Percentiles rank a stretch among this genome's conserved stretches.
These are phyloP conservation scores for Ceriops zippeliana DNA, from an alignment of 345 rosid species.

Conservation along the genomic window DNA sequence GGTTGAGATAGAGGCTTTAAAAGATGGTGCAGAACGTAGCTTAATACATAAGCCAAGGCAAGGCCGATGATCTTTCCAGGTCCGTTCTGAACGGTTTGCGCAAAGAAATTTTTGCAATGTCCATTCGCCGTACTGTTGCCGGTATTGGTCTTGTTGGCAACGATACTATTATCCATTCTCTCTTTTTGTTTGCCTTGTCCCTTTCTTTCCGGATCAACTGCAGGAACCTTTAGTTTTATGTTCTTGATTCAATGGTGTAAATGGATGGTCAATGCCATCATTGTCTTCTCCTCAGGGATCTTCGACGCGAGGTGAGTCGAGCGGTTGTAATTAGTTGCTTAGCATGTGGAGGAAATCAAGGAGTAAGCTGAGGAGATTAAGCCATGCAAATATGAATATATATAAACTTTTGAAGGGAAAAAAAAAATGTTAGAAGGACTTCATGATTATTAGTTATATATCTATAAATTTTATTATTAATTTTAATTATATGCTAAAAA, in stretches of 20 bases:
- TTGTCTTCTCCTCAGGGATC: not conserved
- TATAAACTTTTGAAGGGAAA: too few species aligned
- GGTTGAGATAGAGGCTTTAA: slow-evolving; percentile 74
- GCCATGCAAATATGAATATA: slow-evolving; percentile 5
- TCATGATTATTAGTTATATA: too few species aligned
- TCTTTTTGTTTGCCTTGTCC: not conserved
- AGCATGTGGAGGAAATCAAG: slow-evolving; percentile 18
- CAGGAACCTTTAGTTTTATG: too few species aligned
- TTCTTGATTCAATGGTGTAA: too few species aligned
- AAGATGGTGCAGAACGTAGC: slow-evolving; percentile 58
- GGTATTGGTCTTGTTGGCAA: not conserved
- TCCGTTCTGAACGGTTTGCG: slow-evolving; percentile 13
- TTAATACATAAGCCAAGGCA: slow-evolving; percentile 36
- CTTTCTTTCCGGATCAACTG: too few species aligned
- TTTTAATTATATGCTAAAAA: too few species aligned
- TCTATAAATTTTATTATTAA: too few species aligned
- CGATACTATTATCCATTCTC: not conserved
- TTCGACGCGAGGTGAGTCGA: slow-evolving; percentile 1
- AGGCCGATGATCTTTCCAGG: slow-evolving; percentile 46
- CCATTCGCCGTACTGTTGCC: too few species aligned
- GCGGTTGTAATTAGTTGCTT: slow-evolving; percentile 20
- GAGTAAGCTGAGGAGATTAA: slow-evolving; percentile 25
- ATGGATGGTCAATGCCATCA: too few species aligned
- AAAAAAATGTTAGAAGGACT: too few species aligned
- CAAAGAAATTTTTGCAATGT: slow-evolving; percentile 18